Percentiles rank a stretch among this genome's conserved stretches.
These are phyloP conservation scores for Hawksworthiomyces lignivorus DNA, from an alignment of 2,329 filamentous ascomycete species.

Conservation along the genomic window DNA sequence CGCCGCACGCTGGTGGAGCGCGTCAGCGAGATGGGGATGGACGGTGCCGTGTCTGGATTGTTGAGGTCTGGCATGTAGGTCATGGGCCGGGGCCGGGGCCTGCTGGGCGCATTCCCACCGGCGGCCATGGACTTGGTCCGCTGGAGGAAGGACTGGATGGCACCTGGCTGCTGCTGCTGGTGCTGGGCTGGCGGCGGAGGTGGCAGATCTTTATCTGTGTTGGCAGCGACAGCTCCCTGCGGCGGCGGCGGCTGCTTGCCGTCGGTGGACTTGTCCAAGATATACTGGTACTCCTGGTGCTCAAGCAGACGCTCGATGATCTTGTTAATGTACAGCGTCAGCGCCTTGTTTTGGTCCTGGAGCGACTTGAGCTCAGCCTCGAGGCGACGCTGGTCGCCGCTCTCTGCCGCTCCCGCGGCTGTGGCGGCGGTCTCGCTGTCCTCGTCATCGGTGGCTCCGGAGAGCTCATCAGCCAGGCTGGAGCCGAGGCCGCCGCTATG, in stretches of 20 bases:
- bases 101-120: conserved; percentile 25
- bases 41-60: conserved; percentile 67
- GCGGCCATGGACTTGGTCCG: conserved; percentile 54
- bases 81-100: conserved; percentile 46
- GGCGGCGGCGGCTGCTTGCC: conserved; percentile 39
- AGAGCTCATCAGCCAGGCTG: conserved; percentile 82
- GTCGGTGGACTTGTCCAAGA: conserved; percentile 72
- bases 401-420: neutral
- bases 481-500: conserved; percentile 26
- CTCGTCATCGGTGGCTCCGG: conserved; percentile 41
- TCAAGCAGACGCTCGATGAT: conserved; percentile 94
- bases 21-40: conserved; percentile 59
- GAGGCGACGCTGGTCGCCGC: conserved; percentile 51
- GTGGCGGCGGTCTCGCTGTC: conserved; percentile 2
- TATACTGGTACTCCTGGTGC: conserved; percentile 90
- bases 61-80: conserved; percentile 49
- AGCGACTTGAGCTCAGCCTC: conserved; percentile 72
- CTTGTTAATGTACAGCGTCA: conserved; percentile 97
- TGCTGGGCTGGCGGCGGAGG: conserved; percentile 53
- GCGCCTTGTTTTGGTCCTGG: conserved; percentile 93
- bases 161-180: conserved; percentile 58
- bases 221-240: conserved; percentile 33
- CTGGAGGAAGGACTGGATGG: conserved; percentile 46
- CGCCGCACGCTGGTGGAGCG: conserved; percentile 48
- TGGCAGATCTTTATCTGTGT: conserved; percentile 78